A percentile compares a stretch with the other conserved stretches of the same genome.
Evolutionary conservation across 345 rosid species (phyloP).

Genomic region (Excoecaria agallocha): DNA sequence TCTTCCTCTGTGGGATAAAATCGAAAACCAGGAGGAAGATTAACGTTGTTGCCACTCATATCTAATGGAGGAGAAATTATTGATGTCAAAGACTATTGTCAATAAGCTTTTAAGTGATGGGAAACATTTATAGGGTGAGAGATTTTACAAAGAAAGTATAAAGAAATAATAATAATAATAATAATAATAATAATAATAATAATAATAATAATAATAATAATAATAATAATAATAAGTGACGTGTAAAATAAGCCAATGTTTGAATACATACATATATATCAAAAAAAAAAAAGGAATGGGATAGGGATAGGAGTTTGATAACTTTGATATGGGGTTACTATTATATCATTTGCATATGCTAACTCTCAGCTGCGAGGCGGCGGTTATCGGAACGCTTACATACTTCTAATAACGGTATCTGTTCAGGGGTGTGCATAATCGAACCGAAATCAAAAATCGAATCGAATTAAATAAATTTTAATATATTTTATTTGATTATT

Average conservation of each 20-base stretch:
- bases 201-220: too few relatives aligned
- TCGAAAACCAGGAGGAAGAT: slow-evolving; percentile 91
- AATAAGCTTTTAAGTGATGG: slow-evolving; percentile 18
- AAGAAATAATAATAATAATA: background rate
- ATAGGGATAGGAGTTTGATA: background rate
- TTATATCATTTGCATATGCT: background rate
- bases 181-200: too few relatives aligned
- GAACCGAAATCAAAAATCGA: too few relatives aligned
- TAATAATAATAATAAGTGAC: slow-evolving; percentile 26
- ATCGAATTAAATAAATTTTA: too few relatives aligned
- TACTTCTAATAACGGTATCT: slow-evolving; percentile 39
- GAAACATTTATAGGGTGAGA: slow-evolving; percentile 24
- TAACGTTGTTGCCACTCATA: slow-evolving; percentile 46
- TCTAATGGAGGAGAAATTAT: background rate
- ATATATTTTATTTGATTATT: too few relatives aligned
- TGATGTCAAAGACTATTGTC: slow-evolving; percentile 8
- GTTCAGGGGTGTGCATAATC: too few relatives aligned
- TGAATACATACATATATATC: too few relatives aligned
- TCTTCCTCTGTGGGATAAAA: slow-evolving; percentile 87
- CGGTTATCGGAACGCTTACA: slow-evolving; percentile 23
- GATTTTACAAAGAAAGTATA: background rate
- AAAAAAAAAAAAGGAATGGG: background rate
- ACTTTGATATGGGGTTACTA: slow-evolving; percentile 2
- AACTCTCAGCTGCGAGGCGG: slow-evolving; percentile 24
- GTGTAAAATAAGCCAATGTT: slow-evolving; percentile 42